Base-by-base conservation (phyloP, 768 basidiomycete genomes). In the Collybia nuda region DNA sequence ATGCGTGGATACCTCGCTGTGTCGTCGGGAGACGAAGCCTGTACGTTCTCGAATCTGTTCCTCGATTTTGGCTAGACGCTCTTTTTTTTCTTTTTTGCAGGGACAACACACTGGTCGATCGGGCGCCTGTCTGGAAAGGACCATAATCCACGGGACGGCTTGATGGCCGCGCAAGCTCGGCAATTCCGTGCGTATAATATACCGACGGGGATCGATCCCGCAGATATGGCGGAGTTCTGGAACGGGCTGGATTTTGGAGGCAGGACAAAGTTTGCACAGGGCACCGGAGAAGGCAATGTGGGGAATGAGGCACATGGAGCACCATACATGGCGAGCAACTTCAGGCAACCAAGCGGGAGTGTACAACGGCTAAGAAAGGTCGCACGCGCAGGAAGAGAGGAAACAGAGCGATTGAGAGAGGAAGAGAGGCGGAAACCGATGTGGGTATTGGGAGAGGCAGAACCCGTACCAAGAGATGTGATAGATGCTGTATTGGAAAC, bases 21-120 rank as follows among this genome's bases (percentile, higher is more conserved):
- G 44, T 50, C 40, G 9, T 32, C 14, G 7, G 32, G 32, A 6
- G 32, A 32, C 32, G 9, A 14, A 14, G 14, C 7, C 12, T 32
- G 32, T 32, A 11, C 23, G 37, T 45, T 18, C 26, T 21, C 23
- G 15, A 3, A 15, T 29, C 39, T 15, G 4, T n/a, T 24, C 44
- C 15, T 47, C 41, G 18, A 23, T 8, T 12, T 15, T 17, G 5
- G 15, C 14, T 45, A 14, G 15, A 6, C 21, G 7, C 28, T 40
- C 22, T 44, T 44, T 28, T 12, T 29, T 6, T 14, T 21, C 35
- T 15, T 24, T 38, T 14, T 9, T 26, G 22, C 54, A 91, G 90
- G 88, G 88, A 73, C 72, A 0, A 56, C 84, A 18, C 74, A 79
- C 11, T 93, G 85, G 74, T 70, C 72, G 32, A 68, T 91, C 37